Evolutionary conservation across 1,284 basidiomycete genomes (phyloP), one percentile per base, ranked within the genome.

Genomic region (Neolentinus lepideus): DNA sequence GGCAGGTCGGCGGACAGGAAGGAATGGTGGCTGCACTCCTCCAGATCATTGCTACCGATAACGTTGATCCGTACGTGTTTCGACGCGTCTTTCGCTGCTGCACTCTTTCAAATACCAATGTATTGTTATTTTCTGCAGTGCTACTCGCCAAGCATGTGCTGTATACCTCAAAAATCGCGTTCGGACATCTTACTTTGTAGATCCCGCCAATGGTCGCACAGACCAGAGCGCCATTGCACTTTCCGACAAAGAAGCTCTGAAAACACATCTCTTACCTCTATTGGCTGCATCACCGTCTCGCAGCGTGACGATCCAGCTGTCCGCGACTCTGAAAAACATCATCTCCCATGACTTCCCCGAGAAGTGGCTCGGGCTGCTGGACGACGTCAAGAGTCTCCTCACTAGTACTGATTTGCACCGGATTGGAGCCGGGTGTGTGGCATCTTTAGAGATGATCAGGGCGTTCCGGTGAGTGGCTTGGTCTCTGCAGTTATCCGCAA

Each of bases 131-230:
- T 53, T 11, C 16, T 21, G 25, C 65, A 92, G 88, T 56, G 77
- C 87, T 24, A 88, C 84, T 53, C 87, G 88, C 51, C 89, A 91
- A 64, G 85, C 91, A 0, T 85, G 86, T 58, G 78, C 85, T 12
- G 88, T 94, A 22, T 94, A 86, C 78, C 76, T 94, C 63, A 94
- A 94, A 73, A 94, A 94, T 69, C 85, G 90, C 64, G 83, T 91
- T 53, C 79, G 80, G 58, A 75, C 75, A 2, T 78, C 77, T 16
- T 91, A 89, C 65, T 68, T 75, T 56, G 63, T 82, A 60, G 81
- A 83, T 54, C 59, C 71, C 10, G 59, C 71, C 14, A 63, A 64
- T 26, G 67, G 76, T 50, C 78, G 82, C 38, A 74, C 83, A 0
- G 86, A 89, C 64, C 78, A 80, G 50, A 67, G 70, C 26, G 75